phyloP scores from a whole-genome alignment of 108 stramenopile genomes.

The Seminavis robusta region DNA sequence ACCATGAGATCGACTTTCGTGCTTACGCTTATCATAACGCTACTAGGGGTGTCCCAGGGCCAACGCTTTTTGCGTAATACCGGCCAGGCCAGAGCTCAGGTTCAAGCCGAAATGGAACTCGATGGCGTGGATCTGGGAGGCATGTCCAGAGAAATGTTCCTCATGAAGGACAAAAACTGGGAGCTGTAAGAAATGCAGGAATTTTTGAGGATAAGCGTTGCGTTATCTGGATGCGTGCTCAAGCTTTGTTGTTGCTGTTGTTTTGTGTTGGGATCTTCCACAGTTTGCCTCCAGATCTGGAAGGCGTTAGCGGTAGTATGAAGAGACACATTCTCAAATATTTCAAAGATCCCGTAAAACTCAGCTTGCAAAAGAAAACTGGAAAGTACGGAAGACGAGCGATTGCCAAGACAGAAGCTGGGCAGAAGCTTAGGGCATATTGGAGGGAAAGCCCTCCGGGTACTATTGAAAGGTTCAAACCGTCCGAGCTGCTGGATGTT shows the following conservation, averaged over 20 bases:
- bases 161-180: slow-evolving; percentile 36
- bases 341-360: slow-evolving; percentile 17
- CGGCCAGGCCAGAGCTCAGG: too few species aligned
- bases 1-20: too few species aligned
- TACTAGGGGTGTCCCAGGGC: too few species aligned
- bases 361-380: slow-evolving; percentile 22
- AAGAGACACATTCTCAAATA: slow-evolving; percentile 9
- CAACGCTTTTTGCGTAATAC: too few species aligned
- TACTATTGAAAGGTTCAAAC: not conserved
- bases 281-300: not conserved
- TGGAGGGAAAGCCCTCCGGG: slow-evolving; percentile 26
- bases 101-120: too few species aligned
- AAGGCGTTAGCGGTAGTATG: not conserved
- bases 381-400: slow-evolving; percentile 36
- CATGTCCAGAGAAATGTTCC: slow-evolving; percentile 43
- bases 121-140: too few species aligned
- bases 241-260: too few species aligned
- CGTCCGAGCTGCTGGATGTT: slow-evolving; percentile 17
- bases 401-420: slow-evolving; percentile 18
- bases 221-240: too few species aligned
- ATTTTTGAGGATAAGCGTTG: too few species aligned
- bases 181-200: too few species aligned
- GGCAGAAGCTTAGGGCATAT: slow-evolving; percentile 36
- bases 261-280: too few species aligned
- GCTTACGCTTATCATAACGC: too few species aligned